Evolutionary conservation across 2,329 filamentous ascomycete species (phyloP), one percentile per base, ranked within the genome.

Genomic region (Geoglossum cookeanum): DNA sequence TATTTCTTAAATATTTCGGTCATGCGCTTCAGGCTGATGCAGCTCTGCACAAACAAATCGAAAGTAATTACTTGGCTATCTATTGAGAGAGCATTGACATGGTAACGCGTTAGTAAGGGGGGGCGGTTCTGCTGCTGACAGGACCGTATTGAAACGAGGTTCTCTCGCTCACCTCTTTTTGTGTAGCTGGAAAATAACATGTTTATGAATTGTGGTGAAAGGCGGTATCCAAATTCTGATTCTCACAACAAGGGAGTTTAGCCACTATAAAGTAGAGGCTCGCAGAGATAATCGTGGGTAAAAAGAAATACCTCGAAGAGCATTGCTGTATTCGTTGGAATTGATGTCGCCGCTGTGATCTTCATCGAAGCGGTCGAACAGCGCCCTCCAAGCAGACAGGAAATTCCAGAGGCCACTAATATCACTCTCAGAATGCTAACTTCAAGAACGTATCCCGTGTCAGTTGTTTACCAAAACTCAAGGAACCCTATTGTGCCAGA

Each of bases 1-100:
- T 97, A 98, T 71, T 90, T 91, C 77, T 98, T 98, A 70, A 98
- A 98, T 32, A 95, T 89, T 70, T 98, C 92, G 59, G 92, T 98
- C 91, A 98, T 97, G 64, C 92, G 80, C 78, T 97, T 96, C 65
- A 98, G 75, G 64, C 83, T 89, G 67, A 98, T 97, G 70, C 92
- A 97, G 56, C 88, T 88, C 75, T 98, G 92, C 60, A 98, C 92
- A 66, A 98, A 98, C 55, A 98, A 72, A 72, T 98, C 92, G 66
- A 98, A 98, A 58, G 57, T 58, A 3, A 66, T 65, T 30, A 63
- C 64, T 39, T 65, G 63, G 59, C 64, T 62, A 1, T 62, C 63
- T 64, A 52, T 53, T 15, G 7, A 22, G 7, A 37, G 37, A 3
- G 7, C n/a, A 37, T 35, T 13, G 15, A 6, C 3, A 17, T n/a